Base-by-base conservation (phyloP, 345 rosid species). In the Balakata baccata region DNA sequence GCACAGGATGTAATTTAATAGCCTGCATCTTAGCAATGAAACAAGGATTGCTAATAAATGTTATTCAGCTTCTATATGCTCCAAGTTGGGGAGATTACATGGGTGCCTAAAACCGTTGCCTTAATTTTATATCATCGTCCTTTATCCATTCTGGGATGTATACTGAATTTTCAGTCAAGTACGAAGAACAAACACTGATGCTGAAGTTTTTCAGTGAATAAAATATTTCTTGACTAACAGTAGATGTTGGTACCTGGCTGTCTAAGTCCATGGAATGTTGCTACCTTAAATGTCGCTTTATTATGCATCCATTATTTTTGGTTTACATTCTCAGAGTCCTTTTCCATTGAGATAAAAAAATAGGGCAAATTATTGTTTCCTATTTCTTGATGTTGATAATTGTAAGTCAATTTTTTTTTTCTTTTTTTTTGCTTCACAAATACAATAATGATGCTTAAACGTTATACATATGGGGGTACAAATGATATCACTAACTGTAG, bases 401-500 rank as follows among this genome's bases (percentile, higher is more conserved):
- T 29, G 34, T 29, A 29, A 29, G 34, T 29, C 34, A n/a, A n/a
- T n/a, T n/a, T n/a, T n/a, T n/a, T n/a, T n/a, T 29, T 29, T 29
- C 2, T 29, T 29, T 29, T 29, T 29, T 29, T 29, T 29, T 1
- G 34, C 34, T 29, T 29, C 34, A 29, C 34, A 29, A 56, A 47
- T 63, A 11, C 68, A 53, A 20, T 34, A 37, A 6, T 76, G 53
- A 46, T 51, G 39, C 50, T 68, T 69, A 56, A 22, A 11, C 51
- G 17, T 56, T 64, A 41, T 53, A 4, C 16, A 62, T 41, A 29
- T 47, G 66, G 4, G 4, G 14, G 34, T 11, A 61, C 80, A 11
- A 25, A 16, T 71, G 49, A 43, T 60, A 47, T 75, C 60, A 47
- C 39, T 53, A 52, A 62, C n/a, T 37, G 39, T 60, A 64, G 45